Evolutionary conservation across 768 basidiomycete genomes (phyloP).

Genomic region (Gymnopilus junonius): DNA sequence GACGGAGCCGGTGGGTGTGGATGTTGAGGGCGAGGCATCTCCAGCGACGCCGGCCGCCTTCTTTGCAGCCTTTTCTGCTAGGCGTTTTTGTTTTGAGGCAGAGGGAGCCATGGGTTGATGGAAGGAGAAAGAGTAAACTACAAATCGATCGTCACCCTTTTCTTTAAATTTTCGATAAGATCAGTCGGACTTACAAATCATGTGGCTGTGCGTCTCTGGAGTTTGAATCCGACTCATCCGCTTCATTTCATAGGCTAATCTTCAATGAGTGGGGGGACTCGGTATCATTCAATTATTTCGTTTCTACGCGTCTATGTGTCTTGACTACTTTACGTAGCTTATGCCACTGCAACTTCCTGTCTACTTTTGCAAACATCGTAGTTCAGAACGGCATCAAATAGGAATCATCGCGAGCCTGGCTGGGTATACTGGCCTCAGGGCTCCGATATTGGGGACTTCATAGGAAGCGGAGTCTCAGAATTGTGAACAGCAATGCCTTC

Average conservation of each 20-base stretch:
- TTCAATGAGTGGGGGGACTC: neutral
- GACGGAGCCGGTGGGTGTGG: slow-evolving; percentile 66
- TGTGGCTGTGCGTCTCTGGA: slow-evolving; percentile 12
- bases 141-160: neutral
- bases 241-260: neutral
- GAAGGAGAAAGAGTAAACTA: neutral
- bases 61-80: slow-evolving; percentile 93
- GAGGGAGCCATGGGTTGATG: slow-evolving; percentile 66
- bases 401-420: too few species aligned
- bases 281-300: neutral
- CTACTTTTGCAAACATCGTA: too few species aligned
- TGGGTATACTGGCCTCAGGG: too few species aligned
- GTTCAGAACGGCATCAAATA: too few species aligned
- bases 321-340: too few species aligned
- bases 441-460: too few species aligned
- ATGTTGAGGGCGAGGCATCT: slow-evolving; percentile 53
- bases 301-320: too few species aligned
- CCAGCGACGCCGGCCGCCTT: slow-evolving; percentile 51
- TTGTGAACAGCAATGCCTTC: too few species aligned
- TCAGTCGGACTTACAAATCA: slow-evolving; percentile 37
- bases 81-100: slow-evolving; percentile 88
- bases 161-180: slow-evolving; percentile 38
- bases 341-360: too few species aligned
- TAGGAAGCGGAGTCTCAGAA: too few species aligned
- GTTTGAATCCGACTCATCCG: neutral